Conservation (phyloP, 495 filamentous ascomycete species). For the Penicillium mononematosum region DNA sequence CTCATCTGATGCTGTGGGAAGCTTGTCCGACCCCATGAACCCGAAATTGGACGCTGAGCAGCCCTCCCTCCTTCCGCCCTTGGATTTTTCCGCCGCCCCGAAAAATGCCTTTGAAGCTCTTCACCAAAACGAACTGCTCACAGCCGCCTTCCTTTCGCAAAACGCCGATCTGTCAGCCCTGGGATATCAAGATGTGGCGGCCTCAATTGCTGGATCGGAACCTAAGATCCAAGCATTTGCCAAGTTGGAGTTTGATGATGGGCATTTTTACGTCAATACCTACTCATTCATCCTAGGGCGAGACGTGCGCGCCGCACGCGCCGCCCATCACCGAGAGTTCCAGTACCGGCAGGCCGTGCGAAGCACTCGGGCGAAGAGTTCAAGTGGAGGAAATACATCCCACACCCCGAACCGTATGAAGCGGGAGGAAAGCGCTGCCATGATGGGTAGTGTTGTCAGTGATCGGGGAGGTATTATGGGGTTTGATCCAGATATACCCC, state of each 20-base stretch:
- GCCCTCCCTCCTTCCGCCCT: conserved; percentile 39
- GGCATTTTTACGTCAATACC: conserved; percentile 71
- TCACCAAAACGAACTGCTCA: conserved; percentile 44
- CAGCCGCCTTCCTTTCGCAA: conserved; percentile 43
- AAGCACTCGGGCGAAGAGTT: conserved; percentile 45
- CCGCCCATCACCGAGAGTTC: conserved; percentile 49
- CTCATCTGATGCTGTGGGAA: conserved; percentile 28
- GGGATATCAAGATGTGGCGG: conserved; percentile 40
- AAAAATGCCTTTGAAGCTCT: conserved; percentile 41
- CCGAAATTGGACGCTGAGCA: conserved; percentile 36
- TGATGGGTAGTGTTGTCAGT: conserved; percentile 54
- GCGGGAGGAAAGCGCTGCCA: conserved; percentile 44
- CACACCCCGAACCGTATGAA: conserved; percentile 50
- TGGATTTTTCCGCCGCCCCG: conserved; percentile 37
- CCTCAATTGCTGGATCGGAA: conserved; percentile 46
- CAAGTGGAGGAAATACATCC: conserved; percentile 46
- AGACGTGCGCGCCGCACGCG: conserved; percentile 56
- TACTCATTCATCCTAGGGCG: conserved; percentile 65
- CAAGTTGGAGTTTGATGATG: conserved; percentile 69
- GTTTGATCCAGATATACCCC: conserved; percentile 50
- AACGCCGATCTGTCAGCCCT: conserved; percentile 40
- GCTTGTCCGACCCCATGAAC: conserved; percentile 38
- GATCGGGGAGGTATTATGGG: conserved; percentile 60
- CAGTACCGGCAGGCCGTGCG: conserved; percentile 45
- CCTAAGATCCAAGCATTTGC: conserved; percentile 61